Evolutionary conservation across 495 filamentous ascomycete genomes (phyloP).

Genomic region (Zalerion maritima): DNA sequence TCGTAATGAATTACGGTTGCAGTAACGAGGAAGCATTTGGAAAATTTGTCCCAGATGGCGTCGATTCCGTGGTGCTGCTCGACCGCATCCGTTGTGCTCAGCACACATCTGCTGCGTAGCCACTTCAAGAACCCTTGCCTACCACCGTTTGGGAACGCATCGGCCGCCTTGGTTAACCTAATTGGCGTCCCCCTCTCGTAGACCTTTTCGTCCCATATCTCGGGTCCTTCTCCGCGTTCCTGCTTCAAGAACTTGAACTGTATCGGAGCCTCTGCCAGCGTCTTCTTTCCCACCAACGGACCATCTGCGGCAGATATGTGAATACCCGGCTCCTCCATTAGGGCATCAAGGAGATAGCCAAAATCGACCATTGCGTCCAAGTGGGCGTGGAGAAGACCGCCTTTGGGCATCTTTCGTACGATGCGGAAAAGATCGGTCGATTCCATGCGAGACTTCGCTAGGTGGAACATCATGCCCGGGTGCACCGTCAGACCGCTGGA

Average conservation of each 20-base stretch:
- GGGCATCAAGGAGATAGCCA: constrained; percentile 56
- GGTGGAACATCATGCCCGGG: constrained; percentile 79
- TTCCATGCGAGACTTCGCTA: constrained; percentile 69
- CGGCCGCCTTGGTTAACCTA: constrained; percentile 47
- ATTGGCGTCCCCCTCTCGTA: constrained; percentile 45
- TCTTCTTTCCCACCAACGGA: constrained; percentile 32
- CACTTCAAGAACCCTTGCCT: constrained; percentile 58
- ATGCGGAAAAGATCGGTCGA: constrained; percentile 74
- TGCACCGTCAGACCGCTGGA: constrained; percentile 43
- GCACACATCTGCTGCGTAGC: constrained; percentile 58
- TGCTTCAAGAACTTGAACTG: constrained; percentile 38
- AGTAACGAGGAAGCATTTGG: constrained; percentile 51
- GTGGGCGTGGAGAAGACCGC: constrained; percentile 76
- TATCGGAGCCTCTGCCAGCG: constrained; percentile 31
- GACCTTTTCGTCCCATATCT: constrained; percentile 47
- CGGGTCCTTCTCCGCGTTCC: constrained; percentile 12
- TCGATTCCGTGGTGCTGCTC: constrained; percentile 67
- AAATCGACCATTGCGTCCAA: constrained; percentile 81
- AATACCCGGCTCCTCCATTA: constrained; percentile 61
- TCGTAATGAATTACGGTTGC: constrained; percentile 72
- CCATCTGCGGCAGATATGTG: constrained; percentile 41
- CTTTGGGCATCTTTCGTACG: constrained; percentile 77
- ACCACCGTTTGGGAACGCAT: constrained; percentile 56
- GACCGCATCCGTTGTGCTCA: constrained; percentile 56
- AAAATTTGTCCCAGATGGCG: constrained; percentile 69